Conservation (phyloP, 202 grass and related monocot genomes). For the Musa balbisiana region DNA sequence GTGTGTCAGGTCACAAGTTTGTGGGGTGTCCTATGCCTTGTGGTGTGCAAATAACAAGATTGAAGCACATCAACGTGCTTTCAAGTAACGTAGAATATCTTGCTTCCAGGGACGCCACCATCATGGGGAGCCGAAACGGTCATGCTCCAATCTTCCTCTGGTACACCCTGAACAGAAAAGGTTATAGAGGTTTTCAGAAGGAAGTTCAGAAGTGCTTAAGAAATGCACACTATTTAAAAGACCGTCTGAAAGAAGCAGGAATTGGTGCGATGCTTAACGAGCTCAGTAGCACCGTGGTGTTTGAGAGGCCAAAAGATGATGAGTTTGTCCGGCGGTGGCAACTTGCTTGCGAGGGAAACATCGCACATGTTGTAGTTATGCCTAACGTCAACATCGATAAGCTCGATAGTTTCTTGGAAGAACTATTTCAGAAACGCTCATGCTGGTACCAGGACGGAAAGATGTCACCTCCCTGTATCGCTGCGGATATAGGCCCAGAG, state of each 20-base stretch:
- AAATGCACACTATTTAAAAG: constrained; percentile 47
- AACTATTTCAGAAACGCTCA: constrained; percentile 13
- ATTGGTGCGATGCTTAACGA: constrained; percentile 51
- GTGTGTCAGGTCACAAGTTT: constrained; percentile 17
- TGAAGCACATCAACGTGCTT: constrained; percentile 14
- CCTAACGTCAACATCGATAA: constrained; percentile 45
- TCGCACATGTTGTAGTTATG: constrained; percentile 60
- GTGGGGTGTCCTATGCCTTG: constrained; percentile 18
- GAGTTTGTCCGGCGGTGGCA: constrained; percentile 53
- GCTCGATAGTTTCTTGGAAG: constrained; percentile 31
- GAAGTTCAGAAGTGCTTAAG: constrained; percentile 51
- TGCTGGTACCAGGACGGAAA: constrained; percentile 39
- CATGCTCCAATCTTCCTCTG: constrained; percentile 47
- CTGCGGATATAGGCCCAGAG: constrained; percentile 32
- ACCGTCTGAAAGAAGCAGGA: constrained; percentile 33
- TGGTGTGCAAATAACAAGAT: constrained; percentile 8
- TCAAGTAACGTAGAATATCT: constrained; percentile 8
- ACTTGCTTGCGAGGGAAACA: constrained; percentile 46
- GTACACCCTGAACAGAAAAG: constrained; percentile 54
- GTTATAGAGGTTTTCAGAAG: constrained; percentile 42
- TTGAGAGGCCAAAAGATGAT: constrained; percentile 52
- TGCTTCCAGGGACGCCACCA: constrained; percentile 40
- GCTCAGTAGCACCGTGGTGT: constrained; percentile 49
- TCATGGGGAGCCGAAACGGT: constrained; percentile 52
- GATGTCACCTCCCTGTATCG: constrained; percentile 38